Conservation (phyloP, 495 filamentous ascomycete species). For the Evernia prunastri region DNA sequence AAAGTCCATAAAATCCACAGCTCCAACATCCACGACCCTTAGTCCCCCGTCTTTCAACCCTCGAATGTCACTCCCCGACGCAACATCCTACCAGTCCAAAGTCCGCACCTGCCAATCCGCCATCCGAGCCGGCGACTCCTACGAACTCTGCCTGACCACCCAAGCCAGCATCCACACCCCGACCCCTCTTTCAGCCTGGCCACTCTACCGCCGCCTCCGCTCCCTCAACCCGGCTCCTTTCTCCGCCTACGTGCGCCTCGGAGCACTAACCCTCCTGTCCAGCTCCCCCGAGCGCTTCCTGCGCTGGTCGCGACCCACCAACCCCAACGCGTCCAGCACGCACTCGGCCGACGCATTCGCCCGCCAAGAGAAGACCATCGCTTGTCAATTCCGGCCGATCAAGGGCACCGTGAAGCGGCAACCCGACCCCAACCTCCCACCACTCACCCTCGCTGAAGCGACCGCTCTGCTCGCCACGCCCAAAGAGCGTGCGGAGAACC, state of each 20-base stretch:
- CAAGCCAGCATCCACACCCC: slow-evolving; percentile 50
- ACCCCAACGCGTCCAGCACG: neutral
- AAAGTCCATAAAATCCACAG: too few relatives aligned
- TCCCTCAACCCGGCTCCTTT: slow-evolving; percentile 78
- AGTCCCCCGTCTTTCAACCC: neutral
- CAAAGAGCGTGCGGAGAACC: slow-evolving; percentile 91
- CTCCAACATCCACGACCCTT: neutral
- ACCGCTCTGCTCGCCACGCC: slow-evolving; percentile 61
- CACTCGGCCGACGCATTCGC: neutral
- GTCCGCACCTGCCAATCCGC: slow-evolving; percentile 63
- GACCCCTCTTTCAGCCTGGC: slow-evolving; percentile 28
- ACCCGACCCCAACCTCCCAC: slow-evolving; percentile 26
- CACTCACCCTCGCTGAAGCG: slow-evolving; percentile 60
- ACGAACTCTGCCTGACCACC: slow-evolving; percentile 85
- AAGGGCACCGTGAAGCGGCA: slow-evolving; percentile 86
- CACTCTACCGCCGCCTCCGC: slow-evolving; percentile 45
- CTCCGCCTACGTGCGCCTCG: slow-evolving; percentile 72
- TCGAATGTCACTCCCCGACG: slow-evolving; percentile 40
- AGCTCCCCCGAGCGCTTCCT: slow-evolving; percentile 93
- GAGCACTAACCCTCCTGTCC: slow-evolving; percentile 62
- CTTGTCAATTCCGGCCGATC: slow-evolving; percentile 72
- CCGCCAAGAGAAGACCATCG: slow-evolving; percentile 1
- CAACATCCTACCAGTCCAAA: slow-evolving; percentile 53
- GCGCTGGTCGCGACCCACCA: slow-evolving; percentile 49
- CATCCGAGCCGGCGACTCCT: slow-evolving; percentile 75